phyloP scores from a whole-genome alignment of 2,329 filamentous ascomycete genomes.

The Colletotrichum sp. region DNA sequence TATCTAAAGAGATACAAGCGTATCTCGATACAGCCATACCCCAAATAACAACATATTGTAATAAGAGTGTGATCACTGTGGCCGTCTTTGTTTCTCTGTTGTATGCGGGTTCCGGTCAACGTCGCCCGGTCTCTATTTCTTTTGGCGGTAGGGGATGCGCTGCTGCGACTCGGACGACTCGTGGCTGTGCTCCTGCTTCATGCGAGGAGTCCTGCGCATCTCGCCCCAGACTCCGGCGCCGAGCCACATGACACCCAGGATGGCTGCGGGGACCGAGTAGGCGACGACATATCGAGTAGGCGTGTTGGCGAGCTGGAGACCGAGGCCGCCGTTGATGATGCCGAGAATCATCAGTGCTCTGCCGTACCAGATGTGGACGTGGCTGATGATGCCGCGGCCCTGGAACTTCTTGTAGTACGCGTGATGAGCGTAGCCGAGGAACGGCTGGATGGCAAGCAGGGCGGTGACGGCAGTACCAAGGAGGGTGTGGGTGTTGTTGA shows the following conservation, averaged over 20 bases:
- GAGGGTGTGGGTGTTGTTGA: conserved; percentile 56
- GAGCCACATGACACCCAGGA: conserved; percentile 53
- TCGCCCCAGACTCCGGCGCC: conserved; percentile 24
- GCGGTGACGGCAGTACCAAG: conserved; percentile 61
- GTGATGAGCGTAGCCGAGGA: conserved; percentile 65
- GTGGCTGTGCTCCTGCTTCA: conserved; percentile 18
- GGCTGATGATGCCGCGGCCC: conserved; percentile 54
- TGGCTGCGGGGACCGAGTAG: conserved; percentile 60
- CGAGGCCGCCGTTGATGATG: conserved; percentile 68
- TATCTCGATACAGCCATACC: background rate
- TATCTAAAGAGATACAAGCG: background rate
- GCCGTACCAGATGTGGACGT: conserved; percentile 68
- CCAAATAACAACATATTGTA: background rate
- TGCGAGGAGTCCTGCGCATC: conserved; percentile 1
- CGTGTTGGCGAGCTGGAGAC: conserved; percentile 54
- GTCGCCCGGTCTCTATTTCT: background rate
- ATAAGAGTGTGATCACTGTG: background rate
- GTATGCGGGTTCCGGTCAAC: background rate
- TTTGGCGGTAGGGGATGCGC: conserved; percentile 17
- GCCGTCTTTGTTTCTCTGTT: background rate
- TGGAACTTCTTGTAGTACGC: conserved; percentile 52
- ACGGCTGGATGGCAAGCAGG: conserved; percentile 62
- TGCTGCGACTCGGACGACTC: conserved; percentile 12
- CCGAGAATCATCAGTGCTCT: conserved; percentile 62
- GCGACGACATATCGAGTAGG: conserved; percentile 49